Conservation (phyloP, 106 monocot species). For the Allium fistulosum region DNA sequence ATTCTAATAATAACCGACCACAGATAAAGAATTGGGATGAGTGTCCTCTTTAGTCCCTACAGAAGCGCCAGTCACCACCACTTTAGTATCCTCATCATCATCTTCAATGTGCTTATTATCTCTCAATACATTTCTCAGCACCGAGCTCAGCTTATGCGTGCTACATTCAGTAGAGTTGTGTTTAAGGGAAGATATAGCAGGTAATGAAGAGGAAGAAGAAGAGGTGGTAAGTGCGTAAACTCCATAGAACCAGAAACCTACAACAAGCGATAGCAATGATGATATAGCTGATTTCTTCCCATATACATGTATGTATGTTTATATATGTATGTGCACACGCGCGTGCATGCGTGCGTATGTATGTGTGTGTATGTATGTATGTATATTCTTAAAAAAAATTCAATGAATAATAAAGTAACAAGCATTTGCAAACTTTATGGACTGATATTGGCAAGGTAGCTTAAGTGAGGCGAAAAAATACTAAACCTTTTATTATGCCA, state of each 20-base stretch:
- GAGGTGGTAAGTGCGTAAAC: slow-evolving; percentile 9
- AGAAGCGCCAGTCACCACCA: not conserved
- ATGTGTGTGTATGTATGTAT: too few relatives aligned
- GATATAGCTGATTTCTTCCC: not conserved
- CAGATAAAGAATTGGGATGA: not conserved
- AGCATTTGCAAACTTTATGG: too few relatives aligned
- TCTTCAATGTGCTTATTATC: not conserved
- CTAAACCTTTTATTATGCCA: too few relatives aligned
- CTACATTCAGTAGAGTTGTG: too few relatives aligned
- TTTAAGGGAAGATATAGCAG: not conserved
- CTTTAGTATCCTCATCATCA: not conserved
- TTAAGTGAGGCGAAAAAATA: too few relatives aligned
- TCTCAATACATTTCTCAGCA: not conserved
- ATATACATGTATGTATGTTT: too few relatives aligned
- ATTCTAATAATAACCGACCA: not conserved
- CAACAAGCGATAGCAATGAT: not conserved
- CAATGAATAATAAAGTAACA: too few relatives aligned
- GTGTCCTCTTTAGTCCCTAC: slow-evolving; percentile 4
- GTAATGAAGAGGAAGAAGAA: not conserved
- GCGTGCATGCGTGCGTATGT: too few relatives aligned
- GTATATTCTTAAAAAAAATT: too few relatives aligned
- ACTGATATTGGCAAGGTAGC: too few relatives aligned
- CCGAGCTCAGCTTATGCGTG: too few relatives aligned
- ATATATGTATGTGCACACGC: too few relatives aligned
- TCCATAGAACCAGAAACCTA: not conserved